Base-by-base conservation (phyloP, 192 early-diverging fungal species). In the Podila verticillata region DNA sequence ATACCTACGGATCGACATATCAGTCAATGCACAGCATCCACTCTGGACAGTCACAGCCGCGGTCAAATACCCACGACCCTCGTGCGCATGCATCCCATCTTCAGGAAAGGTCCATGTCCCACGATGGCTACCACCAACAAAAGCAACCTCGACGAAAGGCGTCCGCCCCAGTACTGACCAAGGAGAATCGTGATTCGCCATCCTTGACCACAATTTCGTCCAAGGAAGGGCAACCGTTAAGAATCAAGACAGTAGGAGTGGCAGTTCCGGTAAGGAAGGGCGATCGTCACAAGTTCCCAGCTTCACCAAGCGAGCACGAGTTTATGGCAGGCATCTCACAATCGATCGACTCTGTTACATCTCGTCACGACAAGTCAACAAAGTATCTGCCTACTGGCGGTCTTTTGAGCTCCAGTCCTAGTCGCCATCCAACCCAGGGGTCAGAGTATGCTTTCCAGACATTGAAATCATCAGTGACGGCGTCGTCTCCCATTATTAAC, bases 1-100 rank as follows among this genome's bases (percentile, higher is more conserved):
- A 12, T n/a, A 75, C 68, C 47, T 75, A 84, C 63, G 73, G 71
- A 7, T 73, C 70, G 7, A 72, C 68, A 19, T 66, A 57, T n/a
- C 70, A 69, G n/a, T 54, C 49, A 36, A 29, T 57, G 48, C 24
- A 17, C 47, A 39, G 59, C 32, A 29, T 30, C 7, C 56, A 24
- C 9, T 49, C 58, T 6, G 30, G 30, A 35, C 39, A 31, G 13
- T 68, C 57, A n/a, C 22, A 7, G n/a, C 20, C 58, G 54, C 62
- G 67, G 39, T 29, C 65, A 36, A 63, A 57, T 32, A 60, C 57
- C 35, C 48, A 30, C 15, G 74, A 77, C 24, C 57, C 67, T 48
- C 22, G 74, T 28, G 67, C 59, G 48, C 67, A 69, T 30, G 57
- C 68, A 17, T 49, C 75, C 12, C 34, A 70, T 56, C 34, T 70